Evolutionary conservation across 139 green algal genomes (phyloP), one percentile per base, ranked within the genome.

Genomic region (Asterochloris sp.): DNA sequence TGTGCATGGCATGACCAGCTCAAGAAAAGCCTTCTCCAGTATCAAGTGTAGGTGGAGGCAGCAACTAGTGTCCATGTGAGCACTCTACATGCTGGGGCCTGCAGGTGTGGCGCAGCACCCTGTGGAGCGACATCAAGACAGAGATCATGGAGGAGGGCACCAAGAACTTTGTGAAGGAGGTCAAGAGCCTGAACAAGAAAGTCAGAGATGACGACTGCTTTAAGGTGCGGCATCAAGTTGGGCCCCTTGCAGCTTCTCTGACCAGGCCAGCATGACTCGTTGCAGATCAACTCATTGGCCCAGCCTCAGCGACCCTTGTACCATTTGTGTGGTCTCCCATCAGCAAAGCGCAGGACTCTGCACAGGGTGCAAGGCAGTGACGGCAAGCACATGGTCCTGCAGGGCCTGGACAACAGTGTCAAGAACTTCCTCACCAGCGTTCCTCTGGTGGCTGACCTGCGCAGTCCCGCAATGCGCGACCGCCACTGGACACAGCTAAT

Each of bases 401-500:
- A 96, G 95, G 92, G 85, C 69, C 87, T 98, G 82, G 95, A 98
- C 85, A 92, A 94, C 80, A 89, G 79, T 12, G 78, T 94, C 19
- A 96, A 96, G 88, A 94, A 90, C 16, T 93, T 98, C 91, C 79
- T 93, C 19, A 94, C 91, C 19, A 91, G 89, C 28, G 89, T 98
- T 78, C 95, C 95, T 38, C 87, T 98, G 29, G 93, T 98, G n/a
- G 82, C 89, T 78, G 93, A 98, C 76, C 88, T 98, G 84, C 90
- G 93, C 86, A 90, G 96, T 84, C 94, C 95, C 21, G 91, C 93
- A 27, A 98, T 98, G 92, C 89, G 93, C 16, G 95, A 97, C 26
- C 87, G 94, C 17, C 95, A 98, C 84, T 98, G 95, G 95, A 90
- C 17, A 83, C 90, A 96, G 88, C 91, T 97, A 15, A 96, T 96